A percentile compares a stretch with the other conserved stretches of the same genome.
These are phyloP conservation scores for Aspergillus ochraceoroseus DNA, from an alignment of 2,329 filamentous ascomycete genomes.

Conservation along the genomic window DNA sequence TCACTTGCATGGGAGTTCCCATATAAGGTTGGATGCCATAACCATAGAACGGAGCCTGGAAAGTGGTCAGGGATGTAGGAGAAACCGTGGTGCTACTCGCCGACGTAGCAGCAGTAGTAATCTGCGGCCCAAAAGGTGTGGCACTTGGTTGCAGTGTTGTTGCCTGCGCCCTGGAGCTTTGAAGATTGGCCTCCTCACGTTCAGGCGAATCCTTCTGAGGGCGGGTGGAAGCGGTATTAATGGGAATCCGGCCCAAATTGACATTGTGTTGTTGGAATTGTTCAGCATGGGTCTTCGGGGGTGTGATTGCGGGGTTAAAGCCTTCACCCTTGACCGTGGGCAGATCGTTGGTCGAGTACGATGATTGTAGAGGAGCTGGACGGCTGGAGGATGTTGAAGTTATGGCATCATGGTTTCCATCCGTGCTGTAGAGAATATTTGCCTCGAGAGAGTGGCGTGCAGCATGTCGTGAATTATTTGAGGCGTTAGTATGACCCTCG, in stretches of 20 bases:
- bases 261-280: constrained; percentile 69
- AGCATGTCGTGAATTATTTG: constrained; percentile 35
- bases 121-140: constrained; percentile 67
- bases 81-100: constrained; percentile 22
- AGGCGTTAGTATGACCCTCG: constrained; percentile 25
- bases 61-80: constrained; percentile 35
- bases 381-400: constrained; percentile 35
- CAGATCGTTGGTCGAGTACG: constrained; percentile 85
- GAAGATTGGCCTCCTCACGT: constrained; percentile 45
- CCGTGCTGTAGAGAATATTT: constrained; percentile 35
- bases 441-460: constrained; percentile 46
- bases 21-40: constrained; percentile 54
- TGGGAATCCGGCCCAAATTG: constrained; percentile 73
- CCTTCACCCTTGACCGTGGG: constrained; percentile 73
- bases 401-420: constrained; percentile 25
- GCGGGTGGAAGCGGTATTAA: constrained; percentile 59
- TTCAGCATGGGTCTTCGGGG: constrained; percentile 57
- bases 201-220: constrained; percentile 47
- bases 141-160: constrained; percentile 76
- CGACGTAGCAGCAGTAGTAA: constrained; percentile 41
- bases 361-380: constrained; percentile 61
- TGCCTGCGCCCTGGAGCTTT: constrained; percentile 56
- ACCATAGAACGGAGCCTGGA: constrained; percentile 44
- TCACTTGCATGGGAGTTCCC: constrained; percentile 42
- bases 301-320: constrained; percentile 41